phyloP scores from a whole-genome alignment of 345 rosid genomes.

The Excoecaria cochinchinensis region DNA sequence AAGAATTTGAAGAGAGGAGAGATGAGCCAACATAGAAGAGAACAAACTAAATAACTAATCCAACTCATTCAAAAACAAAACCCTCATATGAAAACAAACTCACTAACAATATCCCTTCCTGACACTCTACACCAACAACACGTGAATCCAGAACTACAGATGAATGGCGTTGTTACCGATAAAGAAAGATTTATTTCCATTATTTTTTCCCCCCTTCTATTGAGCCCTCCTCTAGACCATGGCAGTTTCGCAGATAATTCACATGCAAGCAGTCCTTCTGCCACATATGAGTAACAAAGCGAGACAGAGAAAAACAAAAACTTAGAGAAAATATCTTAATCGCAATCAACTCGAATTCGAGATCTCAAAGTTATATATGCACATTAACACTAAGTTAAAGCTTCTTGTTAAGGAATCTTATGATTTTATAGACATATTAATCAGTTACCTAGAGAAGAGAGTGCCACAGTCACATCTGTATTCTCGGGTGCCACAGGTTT shows the following conservation, averaged over 20 bases:
- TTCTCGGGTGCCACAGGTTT: slow-evolving; percentile 23
- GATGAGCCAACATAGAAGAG: slow-evolving; percentile 33
- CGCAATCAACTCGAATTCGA: no score
- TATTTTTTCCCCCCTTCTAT: not conserved
- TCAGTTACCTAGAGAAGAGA: slow-evolving; percentile 26
- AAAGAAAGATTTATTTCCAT: not conserved
- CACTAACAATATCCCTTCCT: slow-evolving; percentile 28
- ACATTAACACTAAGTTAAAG: no score
- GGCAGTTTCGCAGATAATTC: slow-evolving; percentile 14
- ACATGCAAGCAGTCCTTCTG: slow-evolving; percentile 19
- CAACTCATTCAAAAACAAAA: not conserved
- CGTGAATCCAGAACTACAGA: slow-evolving; percentile 22
- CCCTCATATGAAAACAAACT: slow-evolving; percentile 8
- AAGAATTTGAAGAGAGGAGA: slow-evolving; percentile 35
- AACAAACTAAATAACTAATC: slow-evolving; percentile 29
- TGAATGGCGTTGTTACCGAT: slow-evolving; percentile 45
- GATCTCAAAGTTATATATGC: no score
- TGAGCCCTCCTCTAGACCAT: slow-evolving; percentile 1
- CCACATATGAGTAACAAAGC: not conserved
- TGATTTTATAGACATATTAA: not conserved
- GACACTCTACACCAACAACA: slow-evolving; percentile 27
- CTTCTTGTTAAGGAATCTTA: not conserved
- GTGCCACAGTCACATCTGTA: slow-evolving; percentile 27
- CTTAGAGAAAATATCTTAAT: not conserved
- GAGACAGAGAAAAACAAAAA: not conserved